Evolutionary conservation across 768 basidiomycete species (phyloP), one percentile per base, ranked within the genome.

Genomic region (Cubamyces lactineus): DNA sequence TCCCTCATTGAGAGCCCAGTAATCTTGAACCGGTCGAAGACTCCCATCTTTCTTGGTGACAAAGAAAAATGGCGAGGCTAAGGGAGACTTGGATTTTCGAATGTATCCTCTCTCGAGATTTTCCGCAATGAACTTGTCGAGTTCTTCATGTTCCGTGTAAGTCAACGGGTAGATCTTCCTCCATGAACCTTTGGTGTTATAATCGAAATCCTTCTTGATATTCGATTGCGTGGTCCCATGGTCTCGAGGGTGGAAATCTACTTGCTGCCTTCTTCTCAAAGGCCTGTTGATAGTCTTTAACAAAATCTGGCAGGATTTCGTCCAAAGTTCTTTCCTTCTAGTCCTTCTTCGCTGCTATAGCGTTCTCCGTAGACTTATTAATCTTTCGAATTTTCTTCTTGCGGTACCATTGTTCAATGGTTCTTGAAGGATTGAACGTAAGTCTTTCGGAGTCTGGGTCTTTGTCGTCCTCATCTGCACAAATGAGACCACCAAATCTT

Each of bases 1-100:
- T 15, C 74, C 71, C 0, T 53, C 26, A 52, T 80, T 79, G 66
- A 71, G 63, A 19, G 53, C n/a, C 7, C 70, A 42, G 47, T 75
- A 75, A 50, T 76, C 71, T 21, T 66, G 53, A 17, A 34, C 38
- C 8, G 57, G 65, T n/a, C 68, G 55, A 11, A 69, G 70, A 0
- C 52, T 51, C 13, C 72, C 71, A 54, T 69, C 66, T 59, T 72
- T 73, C 59, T 72, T 73, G 13, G 42, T 59, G 42, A 73, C 65
- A 53, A 76, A 75, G 61, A 74, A 68, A 41, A 74, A 58, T 0
- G 73, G 73, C 4, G 66, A 53, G 5, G 69, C 61, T 17, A 63
- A 46, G 5, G 65, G 65, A 15, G 66, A 65, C 34, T 64, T 63
- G 1, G 61, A 68, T 17, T 41, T 52, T 38, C 52, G 19, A 38